Percentiles rank a stretch among this genome's conserved stretches.
These are phyloP conservation scores for Nemania bipapillata DNA, from an alignment of 2,329 filamentous ascomycete genomes.

Conservation along the genomic window DNA sequence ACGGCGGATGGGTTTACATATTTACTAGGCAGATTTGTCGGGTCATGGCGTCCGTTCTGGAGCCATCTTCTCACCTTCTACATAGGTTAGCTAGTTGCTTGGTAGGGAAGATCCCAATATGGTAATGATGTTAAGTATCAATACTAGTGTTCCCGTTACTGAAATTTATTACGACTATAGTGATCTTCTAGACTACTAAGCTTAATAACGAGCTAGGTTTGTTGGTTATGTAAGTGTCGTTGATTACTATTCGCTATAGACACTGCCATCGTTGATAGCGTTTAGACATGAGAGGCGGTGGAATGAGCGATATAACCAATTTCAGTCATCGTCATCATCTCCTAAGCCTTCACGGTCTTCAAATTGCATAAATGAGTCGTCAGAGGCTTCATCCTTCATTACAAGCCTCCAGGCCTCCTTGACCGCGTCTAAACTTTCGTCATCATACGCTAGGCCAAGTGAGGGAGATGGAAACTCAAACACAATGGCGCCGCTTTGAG, in stretches of 20 bases:
- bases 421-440: slow-evolving; percentile 73
- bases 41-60: slow-evolving; percentile 2
- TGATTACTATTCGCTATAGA: background rate
- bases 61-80: background rate
- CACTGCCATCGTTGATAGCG: background rate
- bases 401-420: slow-evolving; percentile 75
- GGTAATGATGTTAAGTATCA: background rate
- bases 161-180: background rate
- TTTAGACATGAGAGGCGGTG: background rate
- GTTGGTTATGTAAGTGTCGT: background rate
- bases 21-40: slow-evolving; percentile 19
- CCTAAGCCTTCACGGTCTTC: slow-evolving; percentile 73
- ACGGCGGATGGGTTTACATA: background rate
- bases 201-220: background rate
- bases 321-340: slow-evolving; percentile 66
- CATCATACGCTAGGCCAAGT: slow-evolving; percentile 78
- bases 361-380: slow-evolving; percentile 77
- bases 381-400: slow-evolving; percentile 59
- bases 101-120: background rate
- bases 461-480: slow-evolving; percentile 68
- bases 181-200: background rate
- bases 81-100: slow-evolving; percentile 3
- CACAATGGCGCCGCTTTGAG: slow-evolving; percentile 55
- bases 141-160: background rate
- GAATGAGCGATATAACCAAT: background rate